Percentiles rank a stretch among this genome's conserved stretches.
Evolutionary conservation across 139 green algal species (phyloP).

Genomic region (Coccomyxa sp.): DNA sequence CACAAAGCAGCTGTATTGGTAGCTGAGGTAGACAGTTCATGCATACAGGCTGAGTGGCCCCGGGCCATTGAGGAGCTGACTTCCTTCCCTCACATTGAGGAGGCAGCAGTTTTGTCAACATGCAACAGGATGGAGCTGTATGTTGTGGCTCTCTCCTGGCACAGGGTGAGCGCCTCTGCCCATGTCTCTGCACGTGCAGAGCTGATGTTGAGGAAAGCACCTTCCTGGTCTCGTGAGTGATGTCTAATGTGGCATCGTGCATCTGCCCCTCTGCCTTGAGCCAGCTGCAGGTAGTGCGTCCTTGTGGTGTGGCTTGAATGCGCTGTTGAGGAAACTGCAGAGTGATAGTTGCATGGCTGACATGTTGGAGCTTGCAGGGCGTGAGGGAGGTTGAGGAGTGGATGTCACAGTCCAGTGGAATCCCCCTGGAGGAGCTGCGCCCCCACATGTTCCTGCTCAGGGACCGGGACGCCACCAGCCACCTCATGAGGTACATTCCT

Average conservation of each 20-base stretch:
- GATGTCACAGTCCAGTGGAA: constrained; percentile 85
- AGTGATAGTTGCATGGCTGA: background rate
- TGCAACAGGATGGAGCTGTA: constrained; percentile 99
- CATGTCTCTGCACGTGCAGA: background rate
- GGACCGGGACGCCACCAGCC: constrained; percentile 92
- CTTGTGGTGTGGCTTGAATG: no score
- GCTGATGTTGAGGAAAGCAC: background rate
- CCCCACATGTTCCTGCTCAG: constrained; percentile 94
- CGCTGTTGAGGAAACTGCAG: no score
- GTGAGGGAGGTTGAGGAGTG: constrained; percentile 92
- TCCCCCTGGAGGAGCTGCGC: constrained; percentile 90
- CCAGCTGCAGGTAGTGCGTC: background rate
- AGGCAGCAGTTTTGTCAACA: constrained; percentile 95
- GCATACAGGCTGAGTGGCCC: constrained; percentile 79
- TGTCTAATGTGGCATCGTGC: background rate
- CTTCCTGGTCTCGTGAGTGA: background rate
- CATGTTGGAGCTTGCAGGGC: constrained; percentile 6
- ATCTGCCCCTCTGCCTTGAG: background rate
- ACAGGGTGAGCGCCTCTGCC: constrained; percentile 45
- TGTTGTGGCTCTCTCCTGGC: constrained; percentile 89
- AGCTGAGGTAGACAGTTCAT: no score
- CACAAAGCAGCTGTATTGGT: no score
- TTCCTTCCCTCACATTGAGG: constrained; percentile 94
- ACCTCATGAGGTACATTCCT: constrained; percentile 74
- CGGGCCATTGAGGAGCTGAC: constrained; percentile 91